A percentile compares a stretch with the other conserved stretches of the same genome.
Conservation (phyloP, 1,284 basidiomycete genomes). For the Taiwanofungus camphoratus region DNA sequence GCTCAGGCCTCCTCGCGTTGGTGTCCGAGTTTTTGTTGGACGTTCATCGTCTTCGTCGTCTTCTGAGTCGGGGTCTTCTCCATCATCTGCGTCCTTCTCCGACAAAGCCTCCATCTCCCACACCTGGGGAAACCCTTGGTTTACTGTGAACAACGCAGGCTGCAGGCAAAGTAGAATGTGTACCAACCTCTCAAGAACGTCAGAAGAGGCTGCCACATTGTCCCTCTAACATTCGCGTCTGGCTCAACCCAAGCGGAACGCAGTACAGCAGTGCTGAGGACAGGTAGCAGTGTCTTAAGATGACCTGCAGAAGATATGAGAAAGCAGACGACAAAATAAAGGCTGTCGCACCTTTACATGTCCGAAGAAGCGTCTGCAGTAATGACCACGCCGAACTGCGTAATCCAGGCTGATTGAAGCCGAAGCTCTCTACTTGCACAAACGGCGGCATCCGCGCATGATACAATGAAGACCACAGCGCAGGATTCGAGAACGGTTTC, state of each 20-base stretch:
- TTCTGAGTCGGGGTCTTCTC: conserved; percentile 20
- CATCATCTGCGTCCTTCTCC: conserved; percentile 20
- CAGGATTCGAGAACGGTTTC: conserved; percentile 43
- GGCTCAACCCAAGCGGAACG: conserved; percentile 76
- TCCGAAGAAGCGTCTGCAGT: conserved; percentile 37
- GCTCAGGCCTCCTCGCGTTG: conserved; percentile 8
- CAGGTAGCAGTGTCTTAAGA: conserved; percentile 34
- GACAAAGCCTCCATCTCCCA: conserved; percentile 48
- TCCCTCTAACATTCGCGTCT: conserved; percentile 58
- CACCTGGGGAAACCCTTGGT: conserved; percentile 52
- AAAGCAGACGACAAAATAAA: background rate
- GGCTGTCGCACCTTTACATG: conserved; percentile 36
- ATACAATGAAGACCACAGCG: conserved; percentile 57
- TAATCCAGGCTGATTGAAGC: conserved; percentile 58
- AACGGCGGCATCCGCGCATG: conserved; percentile 41
- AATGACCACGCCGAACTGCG: conserved; percentile 60
- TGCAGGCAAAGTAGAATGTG: background rate
- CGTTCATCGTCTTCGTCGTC: conserved; percentile 26
- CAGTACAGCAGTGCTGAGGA: conserved; percentile 56
- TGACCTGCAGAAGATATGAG: conserved; percentile 25
- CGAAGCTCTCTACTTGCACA: conserved; percentile 41
- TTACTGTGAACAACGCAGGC: conserved; percentile 1
- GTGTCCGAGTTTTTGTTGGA: conserved; percentile 8
- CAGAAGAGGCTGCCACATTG: conserved; percentile 68
- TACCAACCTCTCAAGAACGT: conserved; percentile 64